phyloP scores from a whole-genome alignment of 208 protist species.

The Crithidia bombi region DNA sequence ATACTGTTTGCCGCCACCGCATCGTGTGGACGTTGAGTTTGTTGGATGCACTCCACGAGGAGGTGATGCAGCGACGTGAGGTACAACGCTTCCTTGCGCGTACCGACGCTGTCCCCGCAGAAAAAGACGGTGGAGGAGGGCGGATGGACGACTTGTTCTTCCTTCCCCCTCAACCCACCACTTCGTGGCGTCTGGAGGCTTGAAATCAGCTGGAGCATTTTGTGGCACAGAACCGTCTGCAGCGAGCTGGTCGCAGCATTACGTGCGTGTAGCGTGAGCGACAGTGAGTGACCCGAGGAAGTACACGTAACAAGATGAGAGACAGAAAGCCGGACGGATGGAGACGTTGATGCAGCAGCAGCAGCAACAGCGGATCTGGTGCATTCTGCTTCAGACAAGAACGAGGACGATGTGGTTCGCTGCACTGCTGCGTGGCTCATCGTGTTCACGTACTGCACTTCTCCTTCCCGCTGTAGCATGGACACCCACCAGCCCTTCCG shows the following conservation, averaged over 20 bases:
- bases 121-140: constrained; percentile 10
- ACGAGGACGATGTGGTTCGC: neutral
- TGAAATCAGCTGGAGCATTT: neutral
- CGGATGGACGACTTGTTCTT: neutral
- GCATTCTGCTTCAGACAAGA: neutral
- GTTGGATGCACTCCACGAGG: constrained; percentile 4
- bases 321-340: neutral
- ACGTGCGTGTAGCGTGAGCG: neutral
- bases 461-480: neutral
- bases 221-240: neutral
- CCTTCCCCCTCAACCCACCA: neutral
- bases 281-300: neutral
- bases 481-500: neutral
- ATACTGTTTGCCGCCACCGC: neutral
- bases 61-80: constrained; percentile 13
- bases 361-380: neutral
- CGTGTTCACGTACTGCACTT: neutral
- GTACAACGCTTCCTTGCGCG: constrained; percentile 23
- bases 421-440: neutral
- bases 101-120: constrained; percentile 5
- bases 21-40: neutral
- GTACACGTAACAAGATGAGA: neutral
- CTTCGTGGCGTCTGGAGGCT: neutral
- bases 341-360: neutral
- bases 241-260: neutral